Percentiles rank a stretch among this genome's conserved stretches.
Evolutionary conservation across 2,329 filamentous ascomycete species (phyloP).

Genomic region (Volutella citrinella): DNA sequence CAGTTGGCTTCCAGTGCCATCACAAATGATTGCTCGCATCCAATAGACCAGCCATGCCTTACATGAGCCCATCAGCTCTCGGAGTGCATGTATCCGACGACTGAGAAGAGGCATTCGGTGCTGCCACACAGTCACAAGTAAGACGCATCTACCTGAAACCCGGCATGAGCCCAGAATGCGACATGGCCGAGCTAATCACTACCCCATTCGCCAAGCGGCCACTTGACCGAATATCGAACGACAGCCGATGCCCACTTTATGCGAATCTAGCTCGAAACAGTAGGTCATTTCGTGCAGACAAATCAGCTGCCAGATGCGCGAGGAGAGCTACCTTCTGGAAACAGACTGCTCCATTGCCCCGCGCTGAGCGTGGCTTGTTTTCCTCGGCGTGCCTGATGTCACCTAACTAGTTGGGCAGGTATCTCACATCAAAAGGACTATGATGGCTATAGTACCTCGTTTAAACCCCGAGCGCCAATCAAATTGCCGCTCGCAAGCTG

Average conservation of each 20-base stretch:
- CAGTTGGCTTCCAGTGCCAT: too few relatives aligned
- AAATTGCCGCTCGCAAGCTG: neutral
- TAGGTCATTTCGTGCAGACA: neutral
- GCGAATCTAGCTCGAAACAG: neutral
- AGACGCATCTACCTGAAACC: too few relatives aligned
- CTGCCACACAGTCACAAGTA: too few relatives aligned
- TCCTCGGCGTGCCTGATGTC: conserved; percentile 1
- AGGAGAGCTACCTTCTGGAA: conserved; percentile 1
- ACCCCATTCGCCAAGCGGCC: neutral
- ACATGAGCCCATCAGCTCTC: too few relatives aligned
- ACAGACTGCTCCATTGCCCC: neutral
- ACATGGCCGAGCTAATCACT: too few relatives aligned
- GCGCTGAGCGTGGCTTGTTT: too few relatives aligned
- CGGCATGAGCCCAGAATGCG: too few relatives aligned
- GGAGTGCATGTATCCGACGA: too few relatives aligned
- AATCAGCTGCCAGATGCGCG: neutral
- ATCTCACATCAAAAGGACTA: neutral
- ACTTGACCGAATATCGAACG: neutral
- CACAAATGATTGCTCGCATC: too few relatives aligned
- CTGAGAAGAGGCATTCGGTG: too few relatives aligned
- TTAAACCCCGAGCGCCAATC: neutral
- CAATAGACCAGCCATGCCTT: too few relatives aligned
- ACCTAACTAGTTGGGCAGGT: conserved; percentile 9
- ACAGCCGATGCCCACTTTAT: neutral
- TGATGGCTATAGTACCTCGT: neutral